Percentiles rank a stretch among this genome's conserved stretches.
Conservation (phyloP, 164 flowering plant genomes). For the Tinospora cordifolia region DNA sequence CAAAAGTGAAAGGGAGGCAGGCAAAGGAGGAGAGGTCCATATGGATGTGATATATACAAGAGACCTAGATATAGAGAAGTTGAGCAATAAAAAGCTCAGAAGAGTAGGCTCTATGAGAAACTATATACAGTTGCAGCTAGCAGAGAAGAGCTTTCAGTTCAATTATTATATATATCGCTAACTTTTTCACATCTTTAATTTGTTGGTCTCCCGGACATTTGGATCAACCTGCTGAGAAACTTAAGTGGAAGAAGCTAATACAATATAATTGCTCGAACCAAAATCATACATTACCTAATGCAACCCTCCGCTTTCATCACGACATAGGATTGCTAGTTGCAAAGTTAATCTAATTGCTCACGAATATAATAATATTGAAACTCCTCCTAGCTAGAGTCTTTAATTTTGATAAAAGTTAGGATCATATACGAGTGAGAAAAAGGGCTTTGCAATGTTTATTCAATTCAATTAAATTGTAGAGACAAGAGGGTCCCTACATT, state of each 20-base stretch:
- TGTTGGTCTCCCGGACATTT: not conserved
- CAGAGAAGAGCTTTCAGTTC: too few species aligned
- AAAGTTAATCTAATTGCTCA: too few species aligned
- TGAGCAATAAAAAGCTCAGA: not conserved
- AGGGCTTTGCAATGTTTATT: not conserved
- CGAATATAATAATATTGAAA: not conserved
- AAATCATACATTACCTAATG: not conserved
- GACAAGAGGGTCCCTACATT: constrained; percentile 1
- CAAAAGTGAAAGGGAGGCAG: not conserved
- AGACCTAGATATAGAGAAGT: not conserved
- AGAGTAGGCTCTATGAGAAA: too few species aligned
- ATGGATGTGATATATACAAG: not conserved
- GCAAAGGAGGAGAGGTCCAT: constrained; percentile 3
- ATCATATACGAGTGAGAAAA: too few species aligned
- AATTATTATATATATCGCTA: too few species aligned
- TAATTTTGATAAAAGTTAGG: too few species aligned
- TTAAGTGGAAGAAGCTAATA: too few species aligned
- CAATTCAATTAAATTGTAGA: too few species aligned
- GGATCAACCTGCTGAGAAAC: not conserved
- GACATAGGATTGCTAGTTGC: too few species aligned
- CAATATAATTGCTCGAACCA: not conserved
- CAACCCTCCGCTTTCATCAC: too few species aligned
- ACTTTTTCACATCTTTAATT: not conserved
- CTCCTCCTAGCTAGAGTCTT: not conserved
- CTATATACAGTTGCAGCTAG: too few species aligned